Evolutionary conservation across 257 asterid species (phyloP), one percentile per base, ranked within the genome.

Genomic region (Lavandula angustifolia): DNA sequence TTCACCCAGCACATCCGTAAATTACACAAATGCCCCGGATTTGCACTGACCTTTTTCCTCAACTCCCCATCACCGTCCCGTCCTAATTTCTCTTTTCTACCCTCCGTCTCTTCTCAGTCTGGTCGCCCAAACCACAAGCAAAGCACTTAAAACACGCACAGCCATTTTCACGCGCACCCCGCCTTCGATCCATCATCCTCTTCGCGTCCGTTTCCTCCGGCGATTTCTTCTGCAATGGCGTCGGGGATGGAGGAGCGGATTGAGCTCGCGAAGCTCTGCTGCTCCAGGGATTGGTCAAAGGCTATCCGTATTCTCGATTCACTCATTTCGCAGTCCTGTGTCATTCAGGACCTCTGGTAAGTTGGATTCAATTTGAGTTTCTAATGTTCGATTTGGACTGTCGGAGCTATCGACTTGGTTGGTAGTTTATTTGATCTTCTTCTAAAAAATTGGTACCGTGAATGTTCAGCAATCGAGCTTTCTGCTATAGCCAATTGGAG

Each of bases 401-500:
- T 27, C n/a, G 17, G 13, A 55, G 18, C 40, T 18, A n/a, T 59
- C 9, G 61, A 51, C 17, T 54, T 58, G 52, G 51, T 71, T 72
- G 53, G 46, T 78, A 37, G 41, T 56, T 70, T 11, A 22, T 41
- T 17, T 73, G 66, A 74, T 76, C 66, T 73, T 76, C 66, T 66
- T 70, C 48, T 58, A 31, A 62, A 31, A 62, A 56, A 69, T 77
- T 38, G 47, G 46, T 2, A 40, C 38, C 64, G 46, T 64, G 69
- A 40, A 38, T 43, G 72, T 69, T 60, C 80, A 87, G 99, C 80
- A 92, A 92, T 77, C 94, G 99, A 81, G 97, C 97, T 31, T 92
- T 77, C 70, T 89, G 99, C 77, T 92, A 87, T 76, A 89, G 97
- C 80, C 94, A 92, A 81, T 73, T 92, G 96, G 99, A 92, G 84